Percentiles rank a stretch among this genome's conserved stretches.
phyloP scores from a whole-genome alignment of 805 yeast genomes.

The Candida coleopterorum region DNA sequence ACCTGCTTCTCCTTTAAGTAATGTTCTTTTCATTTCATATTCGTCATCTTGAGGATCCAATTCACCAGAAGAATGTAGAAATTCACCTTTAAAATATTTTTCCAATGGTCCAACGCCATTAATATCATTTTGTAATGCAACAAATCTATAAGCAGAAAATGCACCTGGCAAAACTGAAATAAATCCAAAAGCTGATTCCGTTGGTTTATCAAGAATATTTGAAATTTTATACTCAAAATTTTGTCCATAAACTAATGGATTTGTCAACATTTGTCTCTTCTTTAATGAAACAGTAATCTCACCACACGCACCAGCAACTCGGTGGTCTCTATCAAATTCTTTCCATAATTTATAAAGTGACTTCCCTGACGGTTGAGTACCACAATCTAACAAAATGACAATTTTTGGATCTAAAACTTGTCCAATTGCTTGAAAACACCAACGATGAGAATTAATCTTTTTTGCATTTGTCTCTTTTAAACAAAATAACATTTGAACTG shows the following conservation, averaged over 20 bases:
- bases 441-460: constrained; percentile 62
- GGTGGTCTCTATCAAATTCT: constrained; percentile 53
- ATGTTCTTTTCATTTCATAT: constrained; percentile 30
- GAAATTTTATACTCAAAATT: constrained; percentile 66
- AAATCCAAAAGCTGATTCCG: constrained; percentile 61
- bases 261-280: constrained; percentile 43
- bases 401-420: constrained; percentile 54
- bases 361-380: constrained; percentile 57
- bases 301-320: constrained; percentile 71
- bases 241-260: constrained; percentile 62
- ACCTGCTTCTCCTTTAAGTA: constrained; percentile 41
- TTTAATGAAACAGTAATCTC: constrained; percentile 58
- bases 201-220: constrained; percentile 62
- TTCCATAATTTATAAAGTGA: constrained; percentile 59
- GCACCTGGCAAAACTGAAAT: constrained; percentile 68
- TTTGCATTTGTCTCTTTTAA: constrained; percentile 59
- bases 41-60: constrained; percentile 56
- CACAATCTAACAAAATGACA: constrained; percentile 57
- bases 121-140: constrained; percentile 53
- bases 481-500: constrained; percentile 58
- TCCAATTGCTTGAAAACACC: constrained; percentile 66
- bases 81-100: constrained; percentile 64
- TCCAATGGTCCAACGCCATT: constrained; percentile 56
- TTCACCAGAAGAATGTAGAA: constrained; percentile 52
- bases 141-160: constrained; percentile 58